A percentile compares a stretch with the other conserved stretches of the same genome.
These are phyloP conservation scores for Phytophthora boehmeriae DNA, from an alignment of 352 stramenopile genomes.

Conservation along the genomic window DNA sequence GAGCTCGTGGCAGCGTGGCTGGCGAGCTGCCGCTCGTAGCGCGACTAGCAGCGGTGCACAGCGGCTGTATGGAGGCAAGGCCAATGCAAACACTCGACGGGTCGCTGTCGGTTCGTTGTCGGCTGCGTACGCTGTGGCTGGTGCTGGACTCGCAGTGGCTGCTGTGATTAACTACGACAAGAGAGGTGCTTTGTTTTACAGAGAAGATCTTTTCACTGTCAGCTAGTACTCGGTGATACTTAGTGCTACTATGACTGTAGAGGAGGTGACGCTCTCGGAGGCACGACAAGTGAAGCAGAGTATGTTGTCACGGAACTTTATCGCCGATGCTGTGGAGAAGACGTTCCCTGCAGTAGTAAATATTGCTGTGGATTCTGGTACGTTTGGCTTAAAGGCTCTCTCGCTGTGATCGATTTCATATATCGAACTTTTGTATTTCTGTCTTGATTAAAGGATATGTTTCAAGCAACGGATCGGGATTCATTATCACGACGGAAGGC, in stretches of 20 bases:
- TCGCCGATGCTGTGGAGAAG: constrained; percentile 90
- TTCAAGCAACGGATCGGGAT: constrained; percentile 90
- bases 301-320: constrained; percentile 79
- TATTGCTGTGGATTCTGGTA: constrained; percentile 77
- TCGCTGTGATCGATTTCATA: neutral
- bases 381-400: neutral
- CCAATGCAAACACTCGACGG: neutral
- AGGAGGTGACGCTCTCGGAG: constrained; percentile 25
- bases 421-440: neutral
- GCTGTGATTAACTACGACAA: constrained; percentile 19
- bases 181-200: constrained; percentile 31
- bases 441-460: constrained; percentile 49
- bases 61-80: constrained; percentile 6
- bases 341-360: constrained; percentile 91
- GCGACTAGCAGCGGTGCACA: constrained; percentile 2
- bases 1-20: constrained; percentile 17
- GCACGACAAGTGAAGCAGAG: constrained; percentile 12
- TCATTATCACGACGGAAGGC: constrained; percentile 89
- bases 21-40: constrained; percentile 2
- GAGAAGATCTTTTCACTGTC: neutral
- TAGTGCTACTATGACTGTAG: constrained; percentile 12
- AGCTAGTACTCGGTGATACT: neutral
- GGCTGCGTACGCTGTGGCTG: constrained; percentile 27
- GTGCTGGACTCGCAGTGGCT: constrained; percentile 28
- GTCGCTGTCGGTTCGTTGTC: constrained; percentile 13